Base-by-base conservation (phyloP, 139 green algal genomes). In the Raphidocelis subcapitata region DNA sequence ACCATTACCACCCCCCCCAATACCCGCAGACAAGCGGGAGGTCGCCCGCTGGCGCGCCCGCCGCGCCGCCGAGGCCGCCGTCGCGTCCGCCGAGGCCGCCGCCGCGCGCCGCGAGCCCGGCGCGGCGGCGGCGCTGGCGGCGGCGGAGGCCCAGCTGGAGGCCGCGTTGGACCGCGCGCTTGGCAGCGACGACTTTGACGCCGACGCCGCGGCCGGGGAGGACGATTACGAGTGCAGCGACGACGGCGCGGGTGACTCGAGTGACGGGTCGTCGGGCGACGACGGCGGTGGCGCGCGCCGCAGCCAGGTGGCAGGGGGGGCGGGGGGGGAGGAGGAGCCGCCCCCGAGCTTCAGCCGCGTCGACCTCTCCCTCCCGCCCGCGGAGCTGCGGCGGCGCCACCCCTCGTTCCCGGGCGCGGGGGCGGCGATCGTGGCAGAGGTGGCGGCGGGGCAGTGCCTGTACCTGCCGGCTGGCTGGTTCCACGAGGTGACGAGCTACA, bases 401-500 rank as follows among this genome's bases (percentile, higher is more conserved):
- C 88, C 89, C 0, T 46, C 55, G 8, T 96, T 94, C 72, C 91
- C 91, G 18, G 87, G 86, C 12, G 51, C 73, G 16, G 68, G 33
- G 2, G 79, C 82, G 35, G 86, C 84, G 16, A 12, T 87, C 47
- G 82, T 62, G 69, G 81, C 80, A 3, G 14, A 79, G 64, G 74
- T 96, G 65, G 23, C 63, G 26, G 86, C 88, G 35, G 92, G 92
- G 0, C 26, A 92, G 64, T 89, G 88, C 83, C 82, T 96, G 65
- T 95, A 92, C 78, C 69, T 96, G 69, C 91, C 91, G 14, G 84
- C 86, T 74, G 88, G 91, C 29, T 97, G 91, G 91, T 96, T 96
- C 72, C 92, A 97, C 68, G 90, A 96, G 80, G 92, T 96, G 23
- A 94, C 88, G 16, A 90, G 81, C 5, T 90, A 77, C 62, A 81